Evolutionary conservation across 371 early-diverging fungal genomes (phyloP), one percentile per base, ranked within the genome.

Genomic region (Mucor circinelloides): DNA sequence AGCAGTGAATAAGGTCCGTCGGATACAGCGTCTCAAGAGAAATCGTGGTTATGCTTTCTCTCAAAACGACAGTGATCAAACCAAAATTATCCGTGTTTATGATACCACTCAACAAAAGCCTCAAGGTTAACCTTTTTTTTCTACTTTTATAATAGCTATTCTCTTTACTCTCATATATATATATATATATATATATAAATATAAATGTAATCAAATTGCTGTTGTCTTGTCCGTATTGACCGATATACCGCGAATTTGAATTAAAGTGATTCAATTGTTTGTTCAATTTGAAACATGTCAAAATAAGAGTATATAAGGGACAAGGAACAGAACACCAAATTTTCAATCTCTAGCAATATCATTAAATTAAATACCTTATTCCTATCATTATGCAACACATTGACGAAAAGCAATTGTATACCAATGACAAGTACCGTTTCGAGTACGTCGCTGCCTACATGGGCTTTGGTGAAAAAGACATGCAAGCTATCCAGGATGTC

Each of bases 41-140:
- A 95, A 89, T 62, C 90, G 99, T 32, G 99, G 99, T 34, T 99
- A 92, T 80, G 99, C 99, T 9, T 99, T 99, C 75, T 95, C 97
- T 46, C 98, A 99, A 77, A 96, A 90, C 78, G 99, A 99, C 70
- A 90, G 90, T 68, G 99, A 97, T 19, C 97, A 97, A 78, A 93
- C 94, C 34, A 90, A 95, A 69, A 80, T 99, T 56, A 95, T 98
- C 66, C 89, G 97, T 42, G 90, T 94, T 38, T 98, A 98, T 83
- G 98, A 98, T 83, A 98, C 99, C 46, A 98, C 99, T 2, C 78
- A 90, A 60, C 86, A 90, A 64, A 97, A 97, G 82, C 97, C 98
- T 15, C 81, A 72, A 59, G 95, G 95, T 36, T 90, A 84, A 77
- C 30, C 50, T 23, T 6, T 44, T 25, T 23, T 23, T 50, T 25